Base-by-base conservation (phyloP, 192 early-diverging fungal species). In the Diversispora epigaea region DNA sequence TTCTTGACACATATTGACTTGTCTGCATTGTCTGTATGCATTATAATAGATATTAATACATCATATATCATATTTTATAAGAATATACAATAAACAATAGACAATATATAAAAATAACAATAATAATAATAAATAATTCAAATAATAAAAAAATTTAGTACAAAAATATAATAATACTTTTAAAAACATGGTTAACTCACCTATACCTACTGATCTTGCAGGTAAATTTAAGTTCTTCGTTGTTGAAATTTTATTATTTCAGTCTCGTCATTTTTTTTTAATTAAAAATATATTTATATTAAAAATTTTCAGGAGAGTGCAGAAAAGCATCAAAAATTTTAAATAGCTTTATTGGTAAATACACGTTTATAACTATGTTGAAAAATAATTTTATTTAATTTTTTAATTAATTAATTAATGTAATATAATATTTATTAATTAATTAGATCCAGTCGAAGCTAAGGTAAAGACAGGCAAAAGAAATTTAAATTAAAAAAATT, bases 271-370 rank as follows among this genome's bases (percentile, higher is more conserved):
- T 49, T 49, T 49, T 49, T 11, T 54, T 54, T 14, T 54, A 12
- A 2, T 54, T 54, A 54, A 1, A 14, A 54, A 17, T 11, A 8
- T 11, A 17, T 54, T 54, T 54, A 14, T 54, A 54, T 54, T 54
- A 54, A 11, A 11, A 11, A 49, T 65, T 84, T 40, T 69, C 77
- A 84, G 83, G 81, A 6, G 85, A 86, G 78, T 86, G 85, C 77
- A 82, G 81, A 71, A 74, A 80, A 63, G 85, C 85, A 1, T 71
- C 85, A 45, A 84, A 84, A 72, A 86, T 86, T 56, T 76, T 86
- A 22, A 84, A 86, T 62, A 82, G 81, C 75, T 86, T 86, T 40
- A 76, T 86, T 60, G 84, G 84, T 80, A 83, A 76, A 77, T 78
- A 41, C 7, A 4, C 2, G 21, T 9, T 41, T 14, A 41, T 4